Evolutionary conservation across 23 red algal genomes (phyloP).

Genomic region (Gracilaria domingensis): DNA sequence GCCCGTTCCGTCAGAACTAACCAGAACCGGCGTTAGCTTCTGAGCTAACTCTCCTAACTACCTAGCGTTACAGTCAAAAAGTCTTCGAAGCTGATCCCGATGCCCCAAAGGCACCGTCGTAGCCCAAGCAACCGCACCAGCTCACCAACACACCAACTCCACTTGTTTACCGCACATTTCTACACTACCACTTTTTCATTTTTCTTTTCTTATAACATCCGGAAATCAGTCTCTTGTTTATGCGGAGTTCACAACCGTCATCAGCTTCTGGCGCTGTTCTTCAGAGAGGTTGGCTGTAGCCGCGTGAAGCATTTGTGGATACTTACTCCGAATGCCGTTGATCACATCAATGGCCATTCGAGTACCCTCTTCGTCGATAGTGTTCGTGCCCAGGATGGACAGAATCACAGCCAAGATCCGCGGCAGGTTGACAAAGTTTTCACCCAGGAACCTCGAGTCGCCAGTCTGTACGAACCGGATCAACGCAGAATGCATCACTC

Average conservation of each 20-base stretch:
- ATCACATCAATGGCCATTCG: slow-evolving; percentile 58
- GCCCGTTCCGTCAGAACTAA: background rate
- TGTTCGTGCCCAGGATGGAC: slow-evolving; percentile 49
- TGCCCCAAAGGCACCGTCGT: background rate
- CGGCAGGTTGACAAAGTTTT: slow-evolving; percentile 50
- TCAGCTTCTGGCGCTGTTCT: slow-evolving; percentile 65
- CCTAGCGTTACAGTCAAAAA: background rate
- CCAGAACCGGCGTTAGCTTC: background rate
- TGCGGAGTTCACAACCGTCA: slow-evolving; percentile 34
- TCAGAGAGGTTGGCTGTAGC: slow-evolving; percentile 61
- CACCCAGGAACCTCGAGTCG: slow-evolving; percentile 60
- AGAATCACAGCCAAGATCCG: slow-evolving; percentile 61
- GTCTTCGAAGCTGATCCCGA: background rate
- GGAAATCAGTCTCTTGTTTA: slow-evolving; percentile 34
- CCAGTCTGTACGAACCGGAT: slow-evolving; percentile 61
- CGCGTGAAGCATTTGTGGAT: slow-evolving; percentile 64
- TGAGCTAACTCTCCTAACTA: background rate
- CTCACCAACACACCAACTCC: slow-evolving; percentile 26
- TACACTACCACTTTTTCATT: slow-evolving; percentile 34
- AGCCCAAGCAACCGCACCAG: slow-evolving; percentile 3
- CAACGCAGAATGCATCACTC: slow-evolving; percentile 65
- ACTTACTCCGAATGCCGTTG: slow-evolving; percentile 50
- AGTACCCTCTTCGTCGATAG: slow-evolving; percentile 52
- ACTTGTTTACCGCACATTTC: slow-evolving; percentile 35
- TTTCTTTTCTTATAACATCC: slow-evolving; percentile 2